Conservation (phyloP, 1,284 basidiomycete genomes). For the Irpex sp. region DNA sequence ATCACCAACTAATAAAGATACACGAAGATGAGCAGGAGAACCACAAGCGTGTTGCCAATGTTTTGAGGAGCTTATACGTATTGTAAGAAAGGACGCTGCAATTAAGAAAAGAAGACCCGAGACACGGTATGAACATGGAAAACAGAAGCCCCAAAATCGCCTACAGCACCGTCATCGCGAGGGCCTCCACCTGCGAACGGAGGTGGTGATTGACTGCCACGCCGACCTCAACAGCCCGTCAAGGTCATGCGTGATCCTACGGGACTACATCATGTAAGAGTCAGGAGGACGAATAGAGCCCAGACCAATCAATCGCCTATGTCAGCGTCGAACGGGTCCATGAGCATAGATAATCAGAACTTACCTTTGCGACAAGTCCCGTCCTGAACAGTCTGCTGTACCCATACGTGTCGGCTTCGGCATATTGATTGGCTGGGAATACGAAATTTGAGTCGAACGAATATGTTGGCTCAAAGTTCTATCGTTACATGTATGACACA, state of each 20-base stretch:
- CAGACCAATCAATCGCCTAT: not conserved
- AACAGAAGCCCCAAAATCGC: no score
- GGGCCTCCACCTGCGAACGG: not conserved
- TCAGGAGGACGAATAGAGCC: not conserved
- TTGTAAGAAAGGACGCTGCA: no score
- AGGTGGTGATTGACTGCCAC: not conserved
- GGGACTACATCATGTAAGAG: conserved; percentile 6
- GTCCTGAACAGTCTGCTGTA: conserved; percentile 11
- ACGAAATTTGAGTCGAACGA: conserved; percentile 5
- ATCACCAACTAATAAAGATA: no score
- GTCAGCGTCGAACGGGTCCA: not conserved
- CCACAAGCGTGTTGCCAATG: no score
- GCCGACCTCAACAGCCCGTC: not conserved
- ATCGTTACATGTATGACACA: no score
- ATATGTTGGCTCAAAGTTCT: conserved; percentile 5
- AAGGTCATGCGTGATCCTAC: not conserved
- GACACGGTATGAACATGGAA: no score
- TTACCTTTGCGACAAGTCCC: conserved; percentile 7
- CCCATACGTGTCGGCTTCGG: not conserved
- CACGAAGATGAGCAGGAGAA: no score
- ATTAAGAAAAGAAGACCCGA: no score
- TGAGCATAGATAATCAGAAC: not conserved
- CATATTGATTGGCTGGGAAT: not conserved
- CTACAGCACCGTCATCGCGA: no score
- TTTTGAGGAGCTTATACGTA: no score